phyloP scores from a whole-genome alignment of 805 yeast genomes.

The Cyberlindnera maritima region DNA sequence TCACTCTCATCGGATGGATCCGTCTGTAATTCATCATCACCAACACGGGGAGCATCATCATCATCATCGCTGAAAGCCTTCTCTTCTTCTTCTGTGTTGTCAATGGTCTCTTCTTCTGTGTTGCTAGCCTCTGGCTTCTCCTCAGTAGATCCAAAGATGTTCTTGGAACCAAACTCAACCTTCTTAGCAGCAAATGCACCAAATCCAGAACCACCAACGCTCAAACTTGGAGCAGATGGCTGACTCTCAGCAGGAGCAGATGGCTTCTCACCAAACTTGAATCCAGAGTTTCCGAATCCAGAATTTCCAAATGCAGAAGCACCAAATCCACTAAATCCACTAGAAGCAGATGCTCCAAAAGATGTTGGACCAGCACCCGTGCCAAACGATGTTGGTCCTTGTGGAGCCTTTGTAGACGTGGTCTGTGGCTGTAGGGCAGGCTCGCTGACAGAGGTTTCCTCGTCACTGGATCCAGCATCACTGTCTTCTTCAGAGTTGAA shows the following conservation, averaged over 20 bases:
- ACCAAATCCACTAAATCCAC: conserved; percentile 8
- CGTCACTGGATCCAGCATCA: conserved; percentile 7
- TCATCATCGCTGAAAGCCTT: not conserved
- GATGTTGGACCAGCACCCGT: conserved; percentile 4
- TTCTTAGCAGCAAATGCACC: conserved; percentile 18
- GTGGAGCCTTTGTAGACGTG: not conserved
- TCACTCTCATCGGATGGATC: conserved; percentile 2
- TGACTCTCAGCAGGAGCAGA: not conserved
- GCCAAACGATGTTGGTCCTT: conserved; percentile 7
- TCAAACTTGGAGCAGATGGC: not conserved
- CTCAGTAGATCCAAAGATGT: conserved; percentile 13
- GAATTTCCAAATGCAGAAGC: conserved; percentile 5
- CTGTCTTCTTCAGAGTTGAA: conserved; percentile 8
- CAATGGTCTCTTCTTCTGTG: not conserved
- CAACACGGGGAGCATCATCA: conserved; percentile 3
- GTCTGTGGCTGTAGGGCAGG: not conserved
- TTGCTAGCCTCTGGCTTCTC: not conserved
- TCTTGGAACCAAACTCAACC: conserved; percentile 10
- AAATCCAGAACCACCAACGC: conserved; percentile 14
- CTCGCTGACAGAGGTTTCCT: not conserved
- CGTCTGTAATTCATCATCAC: conserved; percentile 2
- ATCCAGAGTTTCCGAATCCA: conserved; percentile 3
- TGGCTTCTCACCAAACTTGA: conserved; percentile 6
- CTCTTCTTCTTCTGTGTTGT: not conserved
- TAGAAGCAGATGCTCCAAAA: not conserved